Percentiles rank a stretch among this genome's conserved stretches.
These are phyloP conservation scores for Candida vartiovaarae DNA, from an alignment of 805 yeast species.

Conservation along the genomic window DNA sequence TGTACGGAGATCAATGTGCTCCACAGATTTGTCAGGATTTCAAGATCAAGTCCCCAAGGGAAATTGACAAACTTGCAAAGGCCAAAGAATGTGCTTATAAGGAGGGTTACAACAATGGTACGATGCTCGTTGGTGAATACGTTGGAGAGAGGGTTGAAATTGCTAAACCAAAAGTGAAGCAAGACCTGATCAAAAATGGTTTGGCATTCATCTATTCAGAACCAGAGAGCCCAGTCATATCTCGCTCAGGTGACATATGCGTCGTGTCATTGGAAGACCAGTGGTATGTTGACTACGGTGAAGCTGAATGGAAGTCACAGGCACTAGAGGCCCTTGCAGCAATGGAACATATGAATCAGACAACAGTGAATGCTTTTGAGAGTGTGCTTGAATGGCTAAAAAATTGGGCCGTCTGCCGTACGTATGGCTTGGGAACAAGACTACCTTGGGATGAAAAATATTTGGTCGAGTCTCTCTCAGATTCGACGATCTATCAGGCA, in stretches of 20 bases:
- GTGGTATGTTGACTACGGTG: conserved; percentile 98
- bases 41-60: conserved; percentile 94
- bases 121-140: conserved; percentile 72
- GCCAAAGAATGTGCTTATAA: conserved; percentile 95
- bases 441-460: conserved; percentile 96
- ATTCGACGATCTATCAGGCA: conserved; percentile 92
- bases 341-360: conserved; percentile 75
- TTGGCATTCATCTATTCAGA: conserved; percentile 88
- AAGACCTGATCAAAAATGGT: conserved; percentile 69
- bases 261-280: conserved; percentile 96
- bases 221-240: conserved; percentile 84
- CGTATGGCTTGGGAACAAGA: conserved; percentile 89
- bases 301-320: conserved; percentile 75
- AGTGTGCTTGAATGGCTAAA: conserved; percentile 92
- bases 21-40: conserved; percentile 74
- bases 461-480: conserved; percentile 89
- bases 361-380: conserved; percentile 86
- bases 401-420: conserved; percentile 97
- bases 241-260: conserved; percentile 96
- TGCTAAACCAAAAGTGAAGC: conserved; percentile 83
- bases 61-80: conserved; percentile 72
- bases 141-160: conserved; percentile 83
- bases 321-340: conserved; percentile 70
- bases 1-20: conserved; percentile 86
- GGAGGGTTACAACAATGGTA: conserved; percentile 93